Evolutionary conservation across 164 flowering plant genomes (phyloP), one percentile per base, ranked within the genome.

Genomic region (Magnolia officinalis): DNA sequence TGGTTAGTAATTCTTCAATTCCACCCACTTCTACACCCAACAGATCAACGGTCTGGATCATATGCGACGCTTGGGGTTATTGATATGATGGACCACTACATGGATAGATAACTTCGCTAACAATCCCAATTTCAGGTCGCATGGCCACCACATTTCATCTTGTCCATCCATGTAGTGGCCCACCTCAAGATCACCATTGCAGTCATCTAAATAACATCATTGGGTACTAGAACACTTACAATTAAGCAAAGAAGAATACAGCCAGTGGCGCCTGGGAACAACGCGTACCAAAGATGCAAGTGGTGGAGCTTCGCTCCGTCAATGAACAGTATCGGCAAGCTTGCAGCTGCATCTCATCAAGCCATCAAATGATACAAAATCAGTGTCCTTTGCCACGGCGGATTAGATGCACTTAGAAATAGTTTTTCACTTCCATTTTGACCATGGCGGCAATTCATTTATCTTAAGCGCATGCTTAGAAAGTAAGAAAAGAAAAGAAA

Each of bases 211-310:
- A 21, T 19, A 67, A 31, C 24, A 16, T 20, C n/a, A 21, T 26
- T 3, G 65, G 50, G 50, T 52, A 63, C 8, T 52, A 55, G 74
- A 65, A 69, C 49, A 85, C 96, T 95, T 88, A 93, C 99, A 75
- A 95, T 83, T 13, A 95, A 71, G 76, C 90, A 91, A 29, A 93
- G 89, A 75, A 95, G 72, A 24, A 95, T 78, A 84, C 99, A 95
- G 8, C 86, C 93, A 20, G 96, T 81, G 9, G 99, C 98, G 18
- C 98, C 97, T 29, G 99, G 99, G 82, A 93, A 95, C 76, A 95
- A 75, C 13, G 93, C 88, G 72, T 89, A 95, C 99, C 98, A 93
- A 76, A 84, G 82, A 70, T 87, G 84, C 84, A 95, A 77, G 52
- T 79, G 88, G 50, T 92, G 99, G 67, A 93, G 77, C 88, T 93